Conservation (phyloP, 345 rosid species). For the Firmiana major region DNA sequence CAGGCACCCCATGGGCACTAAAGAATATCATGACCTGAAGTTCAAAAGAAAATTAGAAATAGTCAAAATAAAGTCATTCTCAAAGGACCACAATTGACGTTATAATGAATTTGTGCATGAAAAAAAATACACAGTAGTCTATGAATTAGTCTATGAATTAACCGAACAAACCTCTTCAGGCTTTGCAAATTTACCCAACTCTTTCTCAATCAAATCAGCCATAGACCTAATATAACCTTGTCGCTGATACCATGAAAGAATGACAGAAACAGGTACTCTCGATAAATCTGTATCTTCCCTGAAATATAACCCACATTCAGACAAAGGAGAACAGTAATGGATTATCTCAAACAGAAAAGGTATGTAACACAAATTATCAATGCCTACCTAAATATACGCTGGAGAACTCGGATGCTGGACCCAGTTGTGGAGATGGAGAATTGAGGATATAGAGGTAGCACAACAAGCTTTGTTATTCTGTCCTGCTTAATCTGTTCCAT, state of each 20-base stretch:
- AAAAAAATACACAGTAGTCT: background rate
- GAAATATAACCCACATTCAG: slow-evolving; percentile 31
- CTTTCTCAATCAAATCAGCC: slow-evolving; percentile 80
- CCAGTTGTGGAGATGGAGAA: slow-evolving; percentile 93
- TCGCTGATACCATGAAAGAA: slow-evolving; percentile 84
- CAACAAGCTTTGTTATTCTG: slow-evolving; percentile 74
- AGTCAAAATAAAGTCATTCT: slow-evolving; percentile 4
- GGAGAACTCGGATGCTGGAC: slow-evolving; percentile 81
- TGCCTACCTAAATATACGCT: slow-evolving; percentile 60
- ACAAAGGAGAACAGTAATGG: background rate
- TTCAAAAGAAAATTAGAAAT: slow-evolving; percentile 17
- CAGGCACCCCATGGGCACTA: slow-evolving; percentile 97
- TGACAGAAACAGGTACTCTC: slow-evolving; percentile 66
- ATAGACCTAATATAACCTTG: slow-evolving; percentile 80
- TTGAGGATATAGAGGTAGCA: slow-evolving; percentile 96
- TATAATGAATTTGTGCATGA: background rate
- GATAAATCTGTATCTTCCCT: slow-evolving; percentile 79
- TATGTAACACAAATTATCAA: background rate
- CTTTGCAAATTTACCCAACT: slow-evolving; percentile 58
- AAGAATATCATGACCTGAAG: slow-evolving; percentile 81
- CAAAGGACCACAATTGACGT: background rate
- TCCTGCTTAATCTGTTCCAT: slow-evolving; percentile 68
- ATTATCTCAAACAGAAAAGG: background rate
- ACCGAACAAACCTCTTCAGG: slow-evolving; percentile 61
- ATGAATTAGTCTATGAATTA: slow-evolving; percentile 9